A percentile compares a stretch with the other conserved stretches of the same genome.
Conservation (phyloP, 2,329 filamentous ascomycete genomes). For the Cyphellophora europaea region DNA sequence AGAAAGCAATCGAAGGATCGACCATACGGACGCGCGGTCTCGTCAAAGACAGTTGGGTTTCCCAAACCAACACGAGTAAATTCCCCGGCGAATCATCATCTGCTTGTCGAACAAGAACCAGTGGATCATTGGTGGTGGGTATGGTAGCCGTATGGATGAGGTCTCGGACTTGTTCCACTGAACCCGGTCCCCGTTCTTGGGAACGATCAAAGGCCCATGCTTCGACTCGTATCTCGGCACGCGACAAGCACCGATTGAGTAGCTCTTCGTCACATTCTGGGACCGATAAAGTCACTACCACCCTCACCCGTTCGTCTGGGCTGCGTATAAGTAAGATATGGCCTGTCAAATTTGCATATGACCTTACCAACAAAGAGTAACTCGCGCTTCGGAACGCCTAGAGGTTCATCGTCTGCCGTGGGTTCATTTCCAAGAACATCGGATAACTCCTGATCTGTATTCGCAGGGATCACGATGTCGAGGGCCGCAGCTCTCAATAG, state of each 20-base stretch:
- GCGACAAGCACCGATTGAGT: constrained; percentile 38
- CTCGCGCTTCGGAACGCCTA: background rate
- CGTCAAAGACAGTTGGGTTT: constrained; percentile 31
- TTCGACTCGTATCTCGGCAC: constrained; percentile 42
- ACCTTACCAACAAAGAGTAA: constrained; percentile 1
- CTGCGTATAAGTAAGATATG: constrained; percentile 43
- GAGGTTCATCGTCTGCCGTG: no score
- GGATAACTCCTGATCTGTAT: background rate
- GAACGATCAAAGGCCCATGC: constrained; percentile 32
- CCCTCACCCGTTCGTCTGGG: constrained; percentile 45
- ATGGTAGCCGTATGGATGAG: constrained; percentile 33
- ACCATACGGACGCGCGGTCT: constrained; percentile 43
- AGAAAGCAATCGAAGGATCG: constrained; percentile 47
- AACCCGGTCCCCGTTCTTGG: constrained; percentile 18
- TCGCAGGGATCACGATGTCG: background rate
- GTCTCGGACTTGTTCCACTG: constrained; percentile 20
- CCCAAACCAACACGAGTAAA: constrained; percentile 29
- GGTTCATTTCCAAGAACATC: background rate
- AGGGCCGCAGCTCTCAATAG: background rate
- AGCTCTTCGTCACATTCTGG: constrained; percentile 39
- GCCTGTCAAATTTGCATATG: constrained; percentile 5
- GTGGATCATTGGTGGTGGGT: constrained; percentile 30
- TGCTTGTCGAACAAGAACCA: constrained; percentile 35
- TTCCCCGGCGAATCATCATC: constrained; percentile 28
- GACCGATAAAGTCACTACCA: constrained; percentile 43